Conservation (phyloP, 2,329 filamentous ascomycete species). For the Fusarium haematococcum region DNA sequence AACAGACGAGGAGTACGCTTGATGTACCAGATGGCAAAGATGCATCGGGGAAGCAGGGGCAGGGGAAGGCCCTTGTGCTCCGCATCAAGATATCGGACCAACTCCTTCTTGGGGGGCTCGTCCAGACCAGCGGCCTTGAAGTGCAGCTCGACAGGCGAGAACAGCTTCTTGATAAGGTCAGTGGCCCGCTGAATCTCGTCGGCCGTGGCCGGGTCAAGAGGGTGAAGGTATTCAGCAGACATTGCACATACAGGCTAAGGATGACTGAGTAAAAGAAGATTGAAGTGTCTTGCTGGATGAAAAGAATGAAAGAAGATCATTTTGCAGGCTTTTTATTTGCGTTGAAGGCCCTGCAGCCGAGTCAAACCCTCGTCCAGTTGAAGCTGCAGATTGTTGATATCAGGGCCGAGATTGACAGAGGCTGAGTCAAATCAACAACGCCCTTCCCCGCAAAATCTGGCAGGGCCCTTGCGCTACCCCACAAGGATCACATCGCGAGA, state of each 20-base stretch:
- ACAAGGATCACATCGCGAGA: neutral
- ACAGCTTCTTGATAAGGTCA: conserved; percentile 13
- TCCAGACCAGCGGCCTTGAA: conserved; percentile 26
- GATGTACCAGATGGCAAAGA: conserved; percentile 28
- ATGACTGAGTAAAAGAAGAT: neutral
- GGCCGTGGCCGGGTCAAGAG: conserved; percentile 23
- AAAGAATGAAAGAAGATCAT: neutral
- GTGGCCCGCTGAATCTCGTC: conserved; percentile 20
- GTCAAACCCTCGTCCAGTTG: neutral
- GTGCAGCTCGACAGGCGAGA: conserved; percentile 15
- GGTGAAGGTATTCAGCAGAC: conserved; percentile 14
- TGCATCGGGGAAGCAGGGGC: conserved; percentile 6
- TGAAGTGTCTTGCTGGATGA: neutral
- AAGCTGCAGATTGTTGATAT: neutral
- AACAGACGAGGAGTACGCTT: conserved; percentile 20
- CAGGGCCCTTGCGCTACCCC: neutral
- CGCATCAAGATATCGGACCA: conserved; percentile 13
- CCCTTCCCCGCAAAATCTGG: neutral
- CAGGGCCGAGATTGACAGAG: neutral
- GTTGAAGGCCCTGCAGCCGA: neutral
- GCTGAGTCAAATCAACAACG: neutral
- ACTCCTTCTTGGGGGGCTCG: conserved; percentile 16
- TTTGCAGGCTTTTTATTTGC: neutral
- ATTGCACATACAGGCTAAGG: neutral
- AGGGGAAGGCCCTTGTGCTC: conserved; percentile 14